These are phyloP conservation scores for Leptographium flavum DNA, from an alignment of 2,329 filamentous ascomycete species.

Conservation along the genomic window DNA sequence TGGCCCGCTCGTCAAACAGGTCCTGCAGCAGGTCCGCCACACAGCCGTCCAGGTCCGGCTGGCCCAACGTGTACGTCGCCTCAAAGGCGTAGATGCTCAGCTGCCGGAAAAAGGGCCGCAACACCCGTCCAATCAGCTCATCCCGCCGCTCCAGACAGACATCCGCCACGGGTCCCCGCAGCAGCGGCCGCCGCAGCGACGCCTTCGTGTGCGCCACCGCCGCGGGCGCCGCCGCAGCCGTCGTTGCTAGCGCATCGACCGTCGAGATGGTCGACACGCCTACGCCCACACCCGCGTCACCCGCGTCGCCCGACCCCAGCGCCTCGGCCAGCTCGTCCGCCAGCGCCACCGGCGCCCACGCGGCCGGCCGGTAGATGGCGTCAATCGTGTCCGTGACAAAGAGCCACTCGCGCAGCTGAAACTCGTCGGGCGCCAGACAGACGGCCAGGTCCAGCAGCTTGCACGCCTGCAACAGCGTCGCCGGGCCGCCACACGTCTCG, in stretches of 20 bases:
- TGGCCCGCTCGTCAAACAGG: constrained; percentile 64
- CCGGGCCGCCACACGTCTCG: constrained; percentile 65
- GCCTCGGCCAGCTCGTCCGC: constrained; percentile 75
- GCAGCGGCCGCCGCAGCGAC: constrained; percentile 30
- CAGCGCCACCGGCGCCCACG: constrained; percentile 57
- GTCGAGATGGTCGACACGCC: too few species aligned
- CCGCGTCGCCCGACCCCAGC: constrained; percentile 28
- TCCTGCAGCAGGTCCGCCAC: constrained; percentile 52
- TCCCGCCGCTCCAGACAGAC: constrained; percentile 45
- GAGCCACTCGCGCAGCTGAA: constrained; percentile 96
- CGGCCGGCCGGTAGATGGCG: constrained; percentile 68
- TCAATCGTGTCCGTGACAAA: constrained; percentile 96
- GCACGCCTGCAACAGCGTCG: constrained; percentile 74
- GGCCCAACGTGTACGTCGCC: constrained; percentile 73
- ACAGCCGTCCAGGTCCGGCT: constrained; percentile 51
- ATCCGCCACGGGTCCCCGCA: constrained; percentile 37
- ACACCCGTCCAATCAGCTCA: constrained; percentile 59
- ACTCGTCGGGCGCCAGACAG: constrained; percentile 79
- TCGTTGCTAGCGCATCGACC: constrained; percentile 18
- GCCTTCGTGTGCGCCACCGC: constrained; percentile 14
- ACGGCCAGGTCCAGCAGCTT: constrained; percentile 87
- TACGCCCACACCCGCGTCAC: constrained; percentile 11
- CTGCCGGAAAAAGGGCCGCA: constrained; percentile 81
- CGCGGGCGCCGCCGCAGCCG: constrained; percentile 15
- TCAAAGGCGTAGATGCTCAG: constrained; percentile 91